Conservation (phyloP, 306 rosid genomes). For the Rosa rugosa region DNA sequence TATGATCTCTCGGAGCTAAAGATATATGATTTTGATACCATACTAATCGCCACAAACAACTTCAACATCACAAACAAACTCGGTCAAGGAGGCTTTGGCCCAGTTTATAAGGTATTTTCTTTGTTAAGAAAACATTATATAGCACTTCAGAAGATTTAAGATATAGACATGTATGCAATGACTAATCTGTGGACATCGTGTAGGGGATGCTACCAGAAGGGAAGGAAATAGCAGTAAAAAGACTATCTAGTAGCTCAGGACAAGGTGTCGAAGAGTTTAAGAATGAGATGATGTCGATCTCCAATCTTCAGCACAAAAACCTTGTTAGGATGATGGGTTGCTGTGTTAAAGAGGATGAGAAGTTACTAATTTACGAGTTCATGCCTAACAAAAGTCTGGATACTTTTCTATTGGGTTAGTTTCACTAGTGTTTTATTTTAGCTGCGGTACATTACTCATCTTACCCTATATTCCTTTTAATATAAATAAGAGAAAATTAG, state of each 20-base stretch:
- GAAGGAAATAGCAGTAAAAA: constrained; percentile 29
- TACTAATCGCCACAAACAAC: background rate
- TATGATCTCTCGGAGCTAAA: background rate
- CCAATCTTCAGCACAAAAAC: constrained; percentile 30
- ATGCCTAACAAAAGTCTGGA: constrained; percentile 34
- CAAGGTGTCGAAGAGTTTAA: constrained; percentile 32
- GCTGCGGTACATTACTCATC: background rate
- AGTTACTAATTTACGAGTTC: constrained; percentile 27
- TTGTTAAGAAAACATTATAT: background rate
- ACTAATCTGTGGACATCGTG: background rate
- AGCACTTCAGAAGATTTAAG: background rate
- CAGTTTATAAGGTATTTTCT: constrained; percentile 3
- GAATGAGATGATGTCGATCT: constrained; percentile 25
- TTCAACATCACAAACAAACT: constrained; percentile 5
- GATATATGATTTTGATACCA: background rate
- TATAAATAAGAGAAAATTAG: no score
- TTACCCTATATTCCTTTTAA: no score
- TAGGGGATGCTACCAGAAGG: constrained; percentile 28
- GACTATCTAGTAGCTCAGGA: constrained; percentile 20
- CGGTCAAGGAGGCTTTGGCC: constrained; percentile 25
- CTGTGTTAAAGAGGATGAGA: constrained; percentile 24
- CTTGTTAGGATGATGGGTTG: constrained; percentile 30
- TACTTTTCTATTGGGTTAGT: constrained; percentile 23
- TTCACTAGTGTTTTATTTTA: background rate
- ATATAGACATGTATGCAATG: background rate